A percentile compares a stretch with the other conserved stretches of the same genome.
Evolutionary conservation across 352 stramenopile species (phyloP).

Genomic region (Globisporangium cystogenes): DNA sequence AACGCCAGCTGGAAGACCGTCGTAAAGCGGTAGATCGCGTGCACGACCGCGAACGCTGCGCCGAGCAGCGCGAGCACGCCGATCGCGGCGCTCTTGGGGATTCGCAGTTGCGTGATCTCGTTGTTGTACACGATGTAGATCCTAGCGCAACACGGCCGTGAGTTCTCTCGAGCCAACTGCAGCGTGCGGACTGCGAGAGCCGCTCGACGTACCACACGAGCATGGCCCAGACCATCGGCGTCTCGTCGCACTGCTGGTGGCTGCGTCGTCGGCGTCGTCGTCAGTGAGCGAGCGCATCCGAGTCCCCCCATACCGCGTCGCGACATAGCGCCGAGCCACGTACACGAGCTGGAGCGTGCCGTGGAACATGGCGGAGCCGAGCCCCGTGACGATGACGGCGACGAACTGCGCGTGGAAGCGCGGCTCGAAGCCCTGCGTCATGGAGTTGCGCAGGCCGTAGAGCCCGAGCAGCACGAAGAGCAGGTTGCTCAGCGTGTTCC

Average conservation of each 20-base stretch:
- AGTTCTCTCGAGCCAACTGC: too few relatives aligned
- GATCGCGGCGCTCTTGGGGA: slow-evolving; percentile 39
- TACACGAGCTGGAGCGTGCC: slow-evolving; percentile 77
- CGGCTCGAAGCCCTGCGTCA: slow-evolving; percentile 66
- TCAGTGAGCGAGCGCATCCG: too few relatives aligned
- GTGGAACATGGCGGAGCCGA: slow-evolving; percentile 84
- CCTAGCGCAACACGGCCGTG: slow-evolving; percentile 17
- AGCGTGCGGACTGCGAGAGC: too few relatives aligned
- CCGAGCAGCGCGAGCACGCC: slow-evolving; percentile 47
- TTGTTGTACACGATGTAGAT: slow-evolving; percentile 84
- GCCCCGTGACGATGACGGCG: slow-evolving; percentile 70
- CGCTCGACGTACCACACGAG: slow-evolving; percentile 57
- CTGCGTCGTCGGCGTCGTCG: too few relatives aligned
- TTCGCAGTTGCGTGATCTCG: slow-evolving; percentile 42
- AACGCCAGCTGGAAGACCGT: slow-evolving; percentile 79
- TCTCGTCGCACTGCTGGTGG: slow-evolving; percentile 81
- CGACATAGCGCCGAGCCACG: slow-evolving; percentile 5
- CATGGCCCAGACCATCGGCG: slow-evolving; percentile 82
- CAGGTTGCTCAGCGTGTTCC: slow-evolving; percentile 84
- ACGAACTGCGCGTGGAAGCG: slow-evolving; percentile 76
- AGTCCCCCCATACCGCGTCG: too few relatives aligned
- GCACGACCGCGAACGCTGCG: slow-evolving; percentile 60
- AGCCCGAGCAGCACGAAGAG: slow-evolving; percentile 71
- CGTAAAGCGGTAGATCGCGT: slow-evolving; percentile 75
- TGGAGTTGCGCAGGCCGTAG: slow-evolving; percentile 59